Conservation (phyloP, 257 asterid genomes). For the Gardenia jasminoides region DNA sequence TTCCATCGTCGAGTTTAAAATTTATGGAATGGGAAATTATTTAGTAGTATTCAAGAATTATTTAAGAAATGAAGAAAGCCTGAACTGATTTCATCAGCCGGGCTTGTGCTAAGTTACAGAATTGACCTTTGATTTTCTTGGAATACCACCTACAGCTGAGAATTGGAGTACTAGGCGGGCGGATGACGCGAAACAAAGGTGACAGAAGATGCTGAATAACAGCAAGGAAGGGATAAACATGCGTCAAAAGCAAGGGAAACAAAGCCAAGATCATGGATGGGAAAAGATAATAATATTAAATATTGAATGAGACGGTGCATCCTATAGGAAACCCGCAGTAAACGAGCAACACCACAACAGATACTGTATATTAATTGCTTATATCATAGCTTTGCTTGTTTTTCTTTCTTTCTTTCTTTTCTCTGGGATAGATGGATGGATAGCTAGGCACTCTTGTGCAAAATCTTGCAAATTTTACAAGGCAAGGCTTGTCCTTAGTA, state of each 20-base stretch:
- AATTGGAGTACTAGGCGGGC: neutral
- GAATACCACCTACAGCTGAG: neutral
- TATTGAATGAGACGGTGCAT: slow-evolving; percentile 58
- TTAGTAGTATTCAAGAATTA: no score
- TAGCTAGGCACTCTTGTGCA: neutral
- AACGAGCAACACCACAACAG: slow-evolving; percentile 6
- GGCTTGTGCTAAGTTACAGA: neutral
- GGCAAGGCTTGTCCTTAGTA: slow-evolving; percentile 21
- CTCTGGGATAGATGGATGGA: no score
- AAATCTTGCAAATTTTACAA: slow-evolving; percentile 31
- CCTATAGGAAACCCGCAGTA: slow-evolving; percentile 28
- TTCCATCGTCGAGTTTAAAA: neutral
- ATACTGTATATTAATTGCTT: no score
- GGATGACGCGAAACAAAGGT: neutral
- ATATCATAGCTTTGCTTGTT: neutral
- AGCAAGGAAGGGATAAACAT: slow-evolving; percentile 19
- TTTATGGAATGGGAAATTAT: neutral
- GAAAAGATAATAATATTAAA: no score
- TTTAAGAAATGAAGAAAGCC: neutral
- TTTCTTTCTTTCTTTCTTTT: neutral
- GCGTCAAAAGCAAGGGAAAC: slow-evolving; percentile 52
- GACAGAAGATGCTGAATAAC: neutral
- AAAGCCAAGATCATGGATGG: slow-evolving; percentile 13
- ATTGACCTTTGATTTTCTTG: neutral
- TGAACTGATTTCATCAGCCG: neutral